These are phyloP conservation scores for Boletus sp. DNA, from an alignment of 1,284 basidiomycete genomes.

Conservation along the genomic window DNA sequence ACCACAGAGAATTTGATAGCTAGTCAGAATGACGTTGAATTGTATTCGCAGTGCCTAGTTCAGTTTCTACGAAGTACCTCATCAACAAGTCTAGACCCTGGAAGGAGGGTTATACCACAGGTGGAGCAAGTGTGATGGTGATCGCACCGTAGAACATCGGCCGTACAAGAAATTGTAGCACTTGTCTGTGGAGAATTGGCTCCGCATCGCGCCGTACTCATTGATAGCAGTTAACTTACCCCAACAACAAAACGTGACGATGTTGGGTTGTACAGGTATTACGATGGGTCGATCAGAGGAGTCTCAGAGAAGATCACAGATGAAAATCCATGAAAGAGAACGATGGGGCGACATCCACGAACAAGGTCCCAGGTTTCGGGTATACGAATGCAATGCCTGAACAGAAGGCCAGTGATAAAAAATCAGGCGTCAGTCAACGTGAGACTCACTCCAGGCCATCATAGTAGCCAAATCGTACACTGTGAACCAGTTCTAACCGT, in stretches of 20 bases:
- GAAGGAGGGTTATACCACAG: constrained; percentile 12
- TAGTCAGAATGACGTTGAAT: constrained; percentile 83
- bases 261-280: constrained; percentile 78
- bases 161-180: constrained; percentile 87
- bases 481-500: constrained; percentile 45
- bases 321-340: constrained; percentile 82
- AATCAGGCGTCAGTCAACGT: background rate
- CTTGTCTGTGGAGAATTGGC: constrained; percentile 51
- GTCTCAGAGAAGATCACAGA: constrained; percentile 47
- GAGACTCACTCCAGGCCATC: constrained; percentile 60
- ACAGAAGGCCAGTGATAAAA: background rate
- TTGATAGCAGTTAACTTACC: constrained; percentile 42
- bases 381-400: constrained; percentile 70
- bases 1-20: constrained; percentile 86
- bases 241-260: constrained; percentile 86
- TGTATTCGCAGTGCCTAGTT: constrained; percentile 82
- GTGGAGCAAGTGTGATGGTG: constrained; percentile 9
- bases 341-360: constrained; percentile 60
- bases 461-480: constrained; percentile 46
- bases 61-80: constrained; percentile 82
- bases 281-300: constrained; percentile 73
- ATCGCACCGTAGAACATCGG: constrained; percentile 52
- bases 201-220: constrained; percentile 1
- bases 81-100: constrained; percentile 76
- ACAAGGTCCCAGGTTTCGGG: constrained; percentile 61